Evolutionary conservation across 495 filamentous ascomycete genomes (phyloP), one percentile per base, ranked within the genome.

Genomic region (Aspergillus sclerotioniger): DNA sequence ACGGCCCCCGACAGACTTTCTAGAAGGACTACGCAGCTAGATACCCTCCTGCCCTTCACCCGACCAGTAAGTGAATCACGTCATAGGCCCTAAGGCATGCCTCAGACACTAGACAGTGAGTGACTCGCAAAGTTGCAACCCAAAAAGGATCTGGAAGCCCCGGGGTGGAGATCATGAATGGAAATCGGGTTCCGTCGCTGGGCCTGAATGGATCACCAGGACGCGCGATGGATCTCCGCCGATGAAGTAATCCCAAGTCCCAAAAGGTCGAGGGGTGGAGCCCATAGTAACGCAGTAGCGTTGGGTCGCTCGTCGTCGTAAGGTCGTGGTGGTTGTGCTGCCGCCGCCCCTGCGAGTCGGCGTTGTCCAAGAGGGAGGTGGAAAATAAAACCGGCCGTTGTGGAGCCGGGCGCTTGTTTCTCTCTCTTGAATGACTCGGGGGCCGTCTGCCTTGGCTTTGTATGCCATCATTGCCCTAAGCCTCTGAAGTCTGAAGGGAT

Each of bases 221-320:
- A 41, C 50, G 20, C 43, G 43, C 41, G 53, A 57, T 62, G 54
- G 59, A 61, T 57, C 54, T 60, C 53, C 58, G 52, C 55, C 56
- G 41, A 46, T 47, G 46, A 60, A 47, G 58, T 46, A 46, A 55
- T 52, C 52, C 56, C n/a, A 41, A 41, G 9, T 41, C 13, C 37
- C 32, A 55, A 51, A 55, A 37, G 46, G 41, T 50, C 32, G 28
- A 44, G 35, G 29, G 6, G 50, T 25, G 20, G 46, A 49, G 13
- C 47, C 47, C 47, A 28, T 15, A 17, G 28, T 15, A 32, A 50
- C 47, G 13, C 35, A 45, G 7, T 54, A 12, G 17, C 17, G 20
- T 28, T 47, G 44, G 25, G 25, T 25, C 25, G 10, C 37, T 41
- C 13, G 12, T 41, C 37, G 37, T 41, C 37, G 37, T 41, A 7